Evolutionary conservation across 805 yeast genomes (phyloP).

Genomic region (Debaryomyces prosopidis): DNA sequence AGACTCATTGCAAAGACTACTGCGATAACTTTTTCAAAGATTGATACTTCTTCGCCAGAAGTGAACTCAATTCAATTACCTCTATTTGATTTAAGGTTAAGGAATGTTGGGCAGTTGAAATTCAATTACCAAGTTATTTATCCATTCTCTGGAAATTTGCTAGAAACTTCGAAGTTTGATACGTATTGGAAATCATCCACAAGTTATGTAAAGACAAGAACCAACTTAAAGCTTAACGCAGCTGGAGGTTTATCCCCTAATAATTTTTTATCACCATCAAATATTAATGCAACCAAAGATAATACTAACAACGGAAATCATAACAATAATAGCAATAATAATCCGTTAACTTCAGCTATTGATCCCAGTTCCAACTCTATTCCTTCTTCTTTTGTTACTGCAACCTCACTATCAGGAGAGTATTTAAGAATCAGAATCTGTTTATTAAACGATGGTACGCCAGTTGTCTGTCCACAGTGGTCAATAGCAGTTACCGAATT

Average conservation of each 20-base stretch:
- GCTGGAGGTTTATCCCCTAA: conserved; percentile 44
- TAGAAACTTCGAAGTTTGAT: conserved; percentile 89
- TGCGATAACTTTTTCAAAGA: conserved; percentile 56
- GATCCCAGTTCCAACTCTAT: conserved; percentile 13
- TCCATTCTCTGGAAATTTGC: conserved; percentile 82
- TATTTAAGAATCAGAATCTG: conserved; percentile 72
- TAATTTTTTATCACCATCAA: conserved; percentile 39
- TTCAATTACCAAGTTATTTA: conserved; percentile 80
- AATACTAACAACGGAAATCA: conserved; percentile 6
- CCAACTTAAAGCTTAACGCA: conserved; percentile 30
- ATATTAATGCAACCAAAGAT: conserved; percentile 14
- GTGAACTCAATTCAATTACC: conserved; percentile 57
- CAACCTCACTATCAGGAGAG: conserved; percentile 84
- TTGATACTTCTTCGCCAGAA: conserved; percentile 41
- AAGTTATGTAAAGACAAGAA: conserved; percentile 43
- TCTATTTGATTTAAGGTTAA: conserved; percentile 75
- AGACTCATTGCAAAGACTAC: conserved; percentile 87
- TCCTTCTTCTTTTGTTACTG: conserved; percentile 74
- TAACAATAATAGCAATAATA: conserved; percentile 8
- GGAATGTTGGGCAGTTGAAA: conserved; percentile 76
- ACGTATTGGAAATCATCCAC: conserved; percentile 95
- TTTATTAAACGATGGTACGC: conserved; percentile 78
- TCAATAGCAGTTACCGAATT: conserved; percentile 50
- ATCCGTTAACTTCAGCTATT: not conserved
- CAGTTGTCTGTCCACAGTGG: conserved; percentile 76